Percentiles rank a stretch among this genome's conserved stretches.
Evolutionary conservation across 768 basidiomycete genomes (phyloP).

Genomic region (Leucosporidium yakuticum): DNA sequence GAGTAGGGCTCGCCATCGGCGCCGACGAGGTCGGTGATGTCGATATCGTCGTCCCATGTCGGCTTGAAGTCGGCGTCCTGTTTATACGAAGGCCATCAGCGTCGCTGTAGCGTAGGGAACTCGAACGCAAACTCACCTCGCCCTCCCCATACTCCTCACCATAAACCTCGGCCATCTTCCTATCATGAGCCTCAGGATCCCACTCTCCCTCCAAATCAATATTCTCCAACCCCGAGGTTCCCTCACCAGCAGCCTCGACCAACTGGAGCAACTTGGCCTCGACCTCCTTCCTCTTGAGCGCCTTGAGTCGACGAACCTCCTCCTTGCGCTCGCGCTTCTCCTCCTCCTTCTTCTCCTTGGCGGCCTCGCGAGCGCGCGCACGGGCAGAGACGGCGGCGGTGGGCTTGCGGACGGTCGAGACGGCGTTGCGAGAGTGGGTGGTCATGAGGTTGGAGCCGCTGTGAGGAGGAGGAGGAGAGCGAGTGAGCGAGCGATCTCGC

Average conservation of each 20-base stretch:
- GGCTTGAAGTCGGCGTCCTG: conserved; percentile 62
- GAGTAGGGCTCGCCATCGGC: conserved; percentile 39
- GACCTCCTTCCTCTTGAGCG: conserved; percentile 77
- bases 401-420: conserved; percentile 46
- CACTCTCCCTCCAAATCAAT: conserved; percentile 88
- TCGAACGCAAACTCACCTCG: conserved; percentile 33
- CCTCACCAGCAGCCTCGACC: conserved; percentile 61
- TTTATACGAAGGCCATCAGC: conserved; percentile 1
- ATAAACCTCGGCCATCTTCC: conserved; percentile 72
- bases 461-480: conserved; percentile 1
- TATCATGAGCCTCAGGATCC: conserved; percentile 78
- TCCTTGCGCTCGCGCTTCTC: conserved; percentile 67
- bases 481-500: neutral
- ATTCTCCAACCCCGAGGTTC: conserved; percentile 51
- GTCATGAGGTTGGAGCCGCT: conserved; percentile 61
- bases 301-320: conserved; percentile 71
- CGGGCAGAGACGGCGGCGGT: conserved; percentile 71
- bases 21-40: conserved; percentile 60
- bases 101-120: neutral
- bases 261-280: conserved; percentile 67
- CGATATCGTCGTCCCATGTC: conserved; percentile 83
- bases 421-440: conserved; percentile 66
- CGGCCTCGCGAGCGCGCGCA: conserved; percentile 74
- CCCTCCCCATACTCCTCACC: conserved; percentile 49
- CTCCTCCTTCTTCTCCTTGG: conserved; percentile 71